Evolutionary conservation across 2,329 filamentous ascomycete species (phyloP), one percentile per base, ranked within the genome.

Genomic region (Fusarium sp.): DNA sequence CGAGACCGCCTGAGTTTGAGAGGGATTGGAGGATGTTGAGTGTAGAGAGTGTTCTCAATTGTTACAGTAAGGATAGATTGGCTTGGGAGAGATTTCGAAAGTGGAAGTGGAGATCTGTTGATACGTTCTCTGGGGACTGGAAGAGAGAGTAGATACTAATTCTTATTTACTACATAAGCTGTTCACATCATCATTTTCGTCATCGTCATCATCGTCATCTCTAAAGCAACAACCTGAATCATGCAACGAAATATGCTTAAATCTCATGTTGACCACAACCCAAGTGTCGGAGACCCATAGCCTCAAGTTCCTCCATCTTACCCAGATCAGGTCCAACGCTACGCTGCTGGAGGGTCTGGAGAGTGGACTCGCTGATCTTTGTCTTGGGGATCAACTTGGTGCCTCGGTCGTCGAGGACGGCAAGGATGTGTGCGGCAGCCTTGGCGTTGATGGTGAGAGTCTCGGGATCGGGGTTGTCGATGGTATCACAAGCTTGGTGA

Each of bases 351-450:
- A 72, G 73, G 27, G 21, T 61, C 41, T 55, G 65, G 4, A 71
- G 49, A 1, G 42, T 59, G 12, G 43, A 11, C 3, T 63, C 69
- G 27, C 41, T 73, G 11, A 75, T 66, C 27, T 65, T 67, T 1
- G 59, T 66, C 63, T 76, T 76, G 58, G 74, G 74, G 16, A 76
- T 76, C 14, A 76, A 53, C 45, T 71, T 63, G 1, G 71, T 66
- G 23, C 74, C 74, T 41, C 69, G 59, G 5, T 72, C 61, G 6
- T 74, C 69, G 1, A 76, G 74, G 4, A 69, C 64, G 7, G 72
- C 50, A 12, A 76, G 10, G 80, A 83, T 81, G 63, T 85, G 81
- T 4, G 86, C 88, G 56, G 88, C 87, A 43, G 81, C 69, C 69
- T 68, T 72, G 32, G 71, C 71, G 12, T 73, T 73, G 40, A 60